A percentile compares a stretch with the other conserved stretches of the same genome.
Conservation (phyloP, 1,139 yeast species). For the Taiozyma sp. region DNA sequence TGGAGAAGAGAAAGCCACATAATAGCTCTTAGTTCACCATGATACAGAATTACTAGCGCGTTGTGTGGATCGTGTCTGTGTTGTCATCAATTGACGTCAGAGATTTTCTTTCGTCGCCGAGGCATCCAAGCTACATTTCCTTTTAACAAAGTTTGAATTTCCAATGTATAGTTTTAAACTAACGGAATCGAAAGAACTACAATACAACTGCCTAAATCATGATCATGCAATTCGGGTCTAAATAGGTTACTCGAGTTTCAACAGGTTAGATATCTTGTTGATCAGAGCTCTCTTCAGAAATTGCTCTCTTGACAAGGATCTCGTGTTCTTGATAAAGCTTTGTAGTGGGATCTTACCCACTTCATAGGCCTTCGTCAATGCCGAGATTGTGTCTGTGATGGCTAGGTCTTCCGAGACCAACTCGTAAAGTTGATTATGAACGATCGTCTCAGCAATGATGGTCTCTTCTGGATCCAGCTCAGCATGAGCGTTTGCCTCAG, state of each 20-base stretch:
- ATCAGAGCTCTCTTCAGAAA: slow-evolving; percentile 45
- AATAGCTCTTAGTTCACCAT: slow-evolving; percentile 10
- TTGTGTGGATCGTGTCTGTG: slow-evolving; percentile 21
- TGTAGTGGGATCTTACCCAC: slow-evolving; percentile 42
- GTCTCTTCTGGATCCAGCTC: slow-evolving; percentile 37
- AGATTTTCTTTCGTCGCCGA: background rate
- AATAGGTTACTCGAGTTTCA: slow-evolving; percentile 9
- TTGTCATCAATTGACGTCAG: background rate
- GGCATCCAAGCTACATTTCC: background rate
- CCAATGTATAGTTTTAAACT: no score
- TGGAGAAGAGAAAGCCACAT: slow-evolving; percentile 22
- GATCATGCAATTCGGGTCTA: background rate
- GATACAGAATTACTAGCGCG: slow-evolving; percentile 15
- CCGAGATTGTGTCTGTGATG: slow-evolving; percentile 59
- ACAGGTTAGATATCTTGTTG: slow-evolving; percentile 29
- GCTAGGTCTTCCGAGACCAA: slow-evolving; percentile 66
- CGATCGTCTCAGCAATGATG: slow-evolving; percentile 42
- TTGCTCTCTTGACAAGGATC: slow-evolving; percentile 73
- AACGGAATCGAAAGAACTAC: no score
- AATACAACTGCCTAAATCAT: no score
- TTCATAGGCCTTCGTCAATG: slow-evolving; percentile 55
- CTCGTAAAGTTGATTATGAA: slow-evolving; percentile 54
- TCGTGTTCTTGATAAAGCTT: slow-evolving; percentile 49
- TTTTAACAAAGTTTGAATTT: background rate
- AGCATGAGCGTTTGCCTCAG: slow-evolving; percentile 16